These are phyloP conservation scores for Trichoderma sp. DNA, from an alignment of 2,329 filamentous ascomycete species.

Conservation along the genomic window DNA sequence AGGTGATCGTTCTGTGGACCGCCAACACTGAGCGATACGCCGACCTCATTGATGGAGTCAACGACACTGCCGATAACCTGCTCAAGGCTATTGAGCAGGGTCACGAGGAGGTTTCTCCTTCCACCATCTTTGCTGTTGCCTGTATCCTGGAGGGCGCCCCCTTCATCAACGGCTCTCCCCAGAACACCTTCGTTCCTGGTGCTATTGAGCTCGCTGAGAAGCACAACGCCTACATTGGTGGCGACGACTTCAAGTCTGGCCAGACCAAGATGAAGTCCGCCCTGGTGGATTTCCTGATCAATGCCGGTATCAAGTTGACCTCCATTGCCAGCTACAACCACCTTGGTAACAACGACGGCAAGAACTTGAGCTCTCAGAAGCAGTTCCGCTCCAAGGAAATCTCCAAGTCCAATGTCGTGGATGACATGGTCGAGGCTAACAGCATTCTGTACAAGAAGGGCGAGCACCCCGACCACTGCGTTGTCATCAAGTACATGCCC, in stretches of 20 bases:
- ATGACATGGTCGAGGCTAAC: constrained; percentile 99
- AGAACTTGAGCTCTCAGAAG: constrained; percentile 95
- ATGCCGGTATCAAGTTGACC: constrained; percentile 96
- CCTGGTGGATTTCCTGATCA: constrained; percentile 97
- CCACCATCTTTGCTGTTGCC: constrained; percentile 93
- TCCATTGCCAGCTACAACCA: constrained; percentile 99
- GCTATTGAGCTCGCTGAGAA: constrained; percentile 85
- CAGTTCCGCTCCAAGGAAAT: constrained; percentile 99
- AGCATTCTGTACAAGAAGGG: constrained; percentile 83
- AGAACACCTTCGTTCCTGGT: constrained; percentile 98
- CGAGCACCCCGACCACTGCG: constrained; percentile 96
- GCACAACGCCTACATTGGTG: constrained; percentile 87
- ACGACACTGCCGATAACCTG: constrained; percentile 95
- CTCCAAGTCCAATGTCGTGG: constrained; percentile 97
- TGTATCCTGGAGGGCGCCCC: constrained; percentile 86
- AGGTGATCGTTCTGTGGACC: constrained; percentile 97
- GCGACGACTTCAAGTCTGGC: constrained; percentile 99
- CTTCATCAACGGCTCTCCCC: constrained; percentile 98
- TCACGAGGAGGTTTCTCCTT: constrained; percentile 90
- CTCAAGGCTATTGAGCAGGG: constrained; percentile 82
- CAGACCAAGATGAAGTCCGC: constrained; percentile 99
- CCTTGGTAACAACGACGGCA: constrained; percentile 98
- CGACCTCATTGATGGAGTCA: constrained; percentile 82
- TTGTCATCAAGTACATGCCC: constrained; percentile 99
- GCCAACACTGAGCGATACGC: constrained; percentile 98